Conservation (phyloP, 2,329 filamentous ascomycete species). For the Delphinella strobiligena region DNA sequence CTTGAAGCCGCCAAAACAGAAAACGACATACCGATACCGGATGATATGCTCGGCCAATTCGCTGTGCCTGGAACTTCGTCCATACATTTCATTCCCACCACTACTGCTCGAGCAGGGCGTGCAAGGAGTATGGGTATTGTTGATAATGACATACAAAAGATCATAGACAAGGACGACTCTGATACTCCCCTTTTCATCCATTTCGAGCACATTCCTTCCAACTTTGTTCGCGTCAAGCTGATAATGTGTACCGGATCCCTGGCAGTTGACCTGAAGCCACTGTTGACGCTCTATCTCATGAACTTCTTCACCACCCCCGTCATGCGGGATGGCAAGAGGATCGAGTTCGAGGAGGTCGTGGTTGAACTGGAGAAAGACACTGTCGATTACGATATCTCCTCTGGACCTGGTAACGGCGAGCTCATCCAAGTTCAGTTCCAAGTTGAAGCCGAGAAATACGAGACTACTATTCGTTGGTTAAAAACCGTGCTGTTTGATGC, state of each 20-base stretch:
- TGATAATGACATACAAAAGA: constrained; percentile 58
- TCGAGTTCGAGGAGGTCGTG: constrained; percentile 87
- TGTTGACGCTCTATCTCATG: constrained; percentile 73
- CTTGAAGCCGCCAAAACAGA: constrained; percentile 75
- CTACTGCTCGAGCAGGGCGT: constrained; percentile 68
- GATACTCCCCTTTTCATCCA: constrained; percentile 80
- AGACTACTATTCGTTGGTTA: constrained; percentile 70
- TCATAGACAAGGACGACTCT: constrained; percentile 57
- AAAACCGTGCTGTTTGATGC: constrained; percentile 78
- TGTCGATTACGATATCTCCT: constrained; percentile 65
- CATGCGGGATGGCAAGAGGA: constrained; percentile 56
- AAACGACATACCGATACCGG: constrained; percentile 79
- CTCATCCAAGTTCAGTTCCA: constrained; percentile 72
- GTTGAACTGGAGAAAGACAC: constrained; percentile 86
- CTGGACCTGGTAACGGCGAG: constrained; percentile 64
- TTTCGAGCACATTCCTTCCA: constrained; percentile 87
- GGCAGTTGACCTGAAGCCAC: constrained; percentile 70
- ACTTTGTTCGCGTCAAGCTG: constrained; percentile 77
- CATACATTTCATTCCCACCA: constrained; percentile 87
- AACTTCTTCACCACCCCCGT: constrained; percentile 95
- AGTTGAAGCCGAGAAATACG: constrained; percentile 79
- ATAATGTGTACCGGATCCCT: constrained; percentile 68
- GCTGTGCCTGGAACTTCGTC: constrained; percentile 74
- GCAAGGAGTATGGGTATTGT: constrained; percentile 59
- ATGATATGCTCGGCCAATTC: constrained; percentile 68